Evolutionary conservation across 169 alveolate species (phyloP), one percentile per base, ranked within the genome.

Genomic region (Cryptosporidium felis): DNA sequence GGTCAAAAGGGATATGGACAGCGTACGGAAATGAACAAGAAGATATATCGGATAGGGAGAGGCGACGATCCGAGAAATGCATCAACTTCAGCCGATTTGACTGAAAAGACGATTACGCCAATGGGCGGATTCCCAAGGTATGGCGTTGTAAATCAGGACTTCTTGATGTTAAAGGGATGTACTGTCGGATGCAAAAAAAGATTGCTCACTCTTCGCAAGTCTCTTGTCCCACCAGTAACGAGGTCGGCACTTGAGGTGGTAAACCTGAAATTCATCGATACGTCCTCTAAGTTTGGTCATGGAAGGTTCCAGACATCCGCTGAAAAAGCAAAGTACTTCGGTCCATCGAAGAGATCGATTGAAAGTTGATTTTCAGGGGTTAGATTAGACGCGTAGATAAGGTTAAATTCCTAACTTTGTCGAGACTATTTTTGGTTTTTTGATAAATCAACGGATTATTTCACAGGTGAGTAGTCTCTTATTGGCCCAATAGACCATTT

Each of bases 1-100:
- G 99, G 99, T 85, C 99, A 98, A 94, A 94, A 94, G 88, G 99
- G 99, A 42, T 98, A 97, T 92, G 98, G 96, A 92, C 99, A 97
- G 92, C 96, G 99, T 82, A 98, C 99, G 53, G 99, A 98, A 92
- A 95, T 96, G 92, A 98, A 98, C 96, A 98, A 98, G 96, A 97
- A 97, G 96, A 96, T 98, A 89, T 98, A 97, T 94, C 96, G 99
- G 65, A 92, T 98, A 14, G 99, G 99, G 34, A 82, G 93, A 59
- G 97, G 94, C 30, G 98, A 94, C 88, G 98, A 92, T 92, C 94
- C 90, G 63, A 94, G 93, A 90, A 96, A 93, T 92, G 99, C 99
- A 79, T 91, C 98, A 40, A 98, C 99, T 41, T 98, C 96, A 81
- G 96, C 98, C 44, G 99, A 98, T 89, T 90, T 98, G 51, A 98